Evolutionary conservation across 306 rosid species (phyloP).

Genomic region (Prunus mira): DNA sequence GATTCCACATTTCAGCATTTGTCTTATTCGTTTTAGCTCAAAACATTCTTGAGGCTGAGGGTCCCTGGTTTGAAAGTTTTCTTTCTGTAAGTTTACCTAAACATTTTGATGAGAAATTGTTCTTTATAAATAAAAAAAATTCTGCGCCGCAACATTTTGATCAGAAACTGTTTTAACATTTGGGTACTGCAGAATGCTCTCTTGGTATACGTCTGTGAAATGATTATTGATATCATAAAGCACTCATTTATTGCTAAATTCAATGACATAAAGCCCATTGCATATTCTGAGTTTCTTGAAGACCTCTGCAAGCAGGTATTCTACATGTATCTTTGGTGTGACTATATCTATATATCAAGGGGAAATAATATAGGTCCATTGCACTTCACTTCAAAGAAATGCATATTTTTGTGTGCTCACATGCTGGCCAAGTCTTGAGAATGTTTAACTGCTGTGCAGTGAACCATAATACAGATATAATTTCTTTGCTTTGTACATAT

Average conservation of each 20-base stretch:
- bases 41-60: slow-evolving; percentile 98
- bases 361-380: background rate
- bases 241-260: slow-evolving; percentile 96
- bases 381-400: background rate
- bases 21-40: slow-evolving; percentile 92
- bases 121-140: background rate
- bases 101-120: slow-evolving; percentile 2
- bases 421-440: background rate
- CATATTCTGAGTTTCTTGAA: slow-evolving; percentile 92
- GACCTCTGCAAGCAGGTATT: slow-evolving; percentile 91
- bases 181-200: slow-evolving; percentile 64
- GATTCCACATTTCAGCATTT: slow-evolving; percentile 94
- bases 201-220: slow-evolving; percentile 82
- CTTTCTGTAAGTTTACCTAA: slow-evolving; percentile 57
- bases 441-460: background rate
- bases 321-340: background rate
- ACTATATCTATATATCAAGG: background rate
- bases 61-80: slow-evolving; percentile 92
- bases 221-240: slow-evolving; percentile 82
- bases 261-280: slow-evolving; percentile 83
- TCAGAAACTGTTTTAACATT: slow-evolving; percentile 15
- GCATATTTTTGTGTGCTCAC: background rate
- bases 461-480: background rate
- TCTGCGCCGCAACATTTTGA: slow-evolving; percentile 7
- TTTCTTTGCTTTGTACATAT: background rate